Evolutionary conservation across 2,329 filamentous ascomycete genomes (phyloP).

Genomic region (Microdochium paspali): DNA sequence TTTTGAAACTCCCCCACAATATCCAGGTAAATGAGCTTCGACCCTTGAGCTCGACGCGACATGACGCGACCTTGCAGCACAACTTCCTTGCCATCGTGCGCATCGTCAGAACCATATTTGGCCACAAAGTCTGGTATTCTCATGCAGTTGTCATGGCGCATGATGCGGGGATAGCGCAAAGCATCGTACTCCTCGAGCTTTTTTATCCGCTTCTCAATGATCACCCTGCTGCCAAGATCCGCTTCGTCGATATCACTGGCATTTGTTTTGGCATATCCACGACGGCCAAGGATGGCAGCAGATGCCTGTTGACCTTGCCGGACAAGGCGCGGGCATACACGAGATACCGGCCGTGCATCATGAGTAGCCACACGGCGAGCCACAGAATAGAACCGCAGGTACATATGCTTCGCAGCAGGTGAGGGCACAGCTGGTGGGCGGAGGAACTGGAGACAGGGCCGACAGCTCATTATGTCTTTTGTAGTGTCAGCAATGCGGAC

Average conservation of each 20-base stretch:
- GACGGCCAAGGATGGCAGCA: background rate
- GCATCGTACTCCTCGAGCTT: conserved; percentile 40
- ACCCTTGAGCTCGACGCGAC: conserved; percentile 34
- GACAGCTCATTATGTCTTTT: conserved; percentile 31
- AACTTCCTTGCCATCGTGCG: conserved; percentile 15
- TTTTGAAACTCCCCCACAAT: conserved; percentile 62
- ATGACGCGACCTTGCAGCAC: conserved; percentile 20
- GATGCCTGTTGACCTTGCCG: background rate
- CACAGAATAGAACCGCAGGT: conserved; percentile 39
- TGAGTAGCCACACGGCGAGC: conserved; percentile 5
- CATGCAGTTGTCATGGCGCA: conserved; percentile 20
- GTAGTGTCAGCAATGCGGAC: conserved; percentile 10
- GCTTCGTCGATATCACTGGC: background rate
- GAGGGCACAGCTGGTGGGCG: conserved; percentile 42
- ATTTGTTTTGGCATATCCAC: background rate
- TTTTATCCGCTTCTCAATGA: conserved; percentile 2
- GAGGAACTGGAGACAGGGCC: conserved; percentile 37
- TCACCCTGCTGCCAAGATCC: background rate
- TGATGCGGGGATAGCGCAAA: conserved; percentile 46
- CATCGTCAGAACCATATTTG: conserved; percentile 17
- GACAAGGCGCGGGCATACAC: background rate
- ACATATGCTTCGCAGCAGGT: conserved; percentile 25
- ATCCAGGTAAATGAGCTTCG: conserved; percentile 78
- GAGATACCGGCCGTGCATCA: background rate
- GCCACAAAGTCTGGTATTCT: conserved; percentile 26